Conservation (phyloP, 2,329 filamentous ascomycete species). For the Trichoderma sp. region DNA sequence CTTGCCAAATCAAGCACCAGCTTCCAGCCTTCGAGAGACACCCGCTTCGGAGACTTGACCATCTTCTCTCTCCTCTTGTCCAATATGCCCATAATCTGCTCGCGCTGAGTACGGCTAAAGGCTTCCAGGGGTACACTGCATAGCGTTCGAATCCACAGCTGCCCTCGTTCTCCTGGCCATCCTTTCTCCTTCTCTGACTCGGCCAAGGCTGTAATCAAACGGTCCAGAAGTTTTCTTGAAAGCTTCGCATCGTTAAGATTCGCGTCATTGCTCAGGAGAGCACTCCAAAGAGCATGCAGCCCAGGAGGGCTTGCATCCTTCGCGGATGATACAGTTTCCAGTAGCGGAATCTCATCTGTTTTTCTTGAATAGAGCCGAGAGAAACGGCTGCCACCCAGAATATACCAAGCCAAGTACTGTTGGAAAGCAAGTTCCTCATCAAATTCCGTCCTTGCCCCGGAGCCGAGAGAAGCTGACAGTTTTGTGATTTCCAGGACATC, state of each 20-base stretch:
- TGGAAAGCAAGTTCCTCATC: constrained; percentile 29
- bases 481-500: constrained; percentile 27
- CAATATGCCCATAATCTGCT: constrained; percentile 41
- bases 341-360: constrained; percentile 27
- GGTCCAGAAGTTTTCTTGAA: constrained; percentile 33
- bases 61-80: constrained; percentile 29
- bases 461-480: constrained; percentile 22
- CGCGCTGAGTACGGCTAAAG: constrained; percentile 44
- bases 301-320: constrained; percentile 22
- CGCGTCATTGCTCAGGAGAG: constrained; percentile 38
- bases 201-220: constrained; percentile 32
- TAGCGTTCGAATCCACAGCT: constrained; percentile 35
- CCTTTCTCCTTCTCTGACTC: constrained; percentile 31
- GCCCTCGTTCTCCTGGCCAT: constrained; percentile 33
- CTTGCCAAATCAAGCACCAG: constrained; percentile 45
- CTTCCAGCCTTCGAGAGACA: constrained; percentile 35
- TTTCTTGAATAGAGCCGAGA: constrained; percentile 30
- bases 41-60: constrained; percentile 28
- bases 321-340: constrained; percentile 29
- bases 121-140: constrained; percentile 38
- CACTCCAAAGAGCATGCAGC: constrained; percentile 31
- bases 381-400: constrained; percentile 35
- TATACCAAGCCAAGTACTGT: constrained; percentile 38
- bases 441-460: constrained; percentile 26
- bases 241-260: constrained; percentile 38